Percentiles rank a stretch among this genome's conserved stretches.
Conservation (phyloP, 129 eudicot genomes). For the Oenanthe sinensis region DNA sequence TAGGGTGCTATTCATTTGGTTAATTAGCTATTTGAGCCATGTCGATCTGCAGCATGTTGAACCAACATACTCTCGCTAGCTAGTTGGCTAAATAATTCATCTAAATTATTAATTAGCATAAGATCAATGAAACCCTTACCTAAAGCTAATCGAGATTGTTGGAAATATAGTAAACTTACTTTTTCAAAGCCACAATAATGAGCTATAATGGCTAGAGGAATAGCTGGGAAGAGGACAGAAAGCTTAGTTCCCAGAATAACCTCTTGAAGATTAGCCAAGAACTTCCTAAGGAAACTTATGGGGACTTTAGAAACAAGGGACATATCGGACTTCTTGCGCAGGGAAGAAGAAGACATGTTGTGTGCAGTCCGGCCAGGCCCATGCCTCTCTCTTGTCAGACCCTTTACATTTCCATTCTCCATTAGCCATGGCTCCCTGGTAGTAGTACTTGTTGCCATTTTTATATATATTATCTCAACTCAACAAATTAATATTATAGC, state of each 20-base stretch:
- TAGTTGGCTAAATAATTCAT: no score
- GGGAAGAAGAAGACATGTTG: conserved; percentile 62
- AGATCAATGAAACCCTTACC: no score
- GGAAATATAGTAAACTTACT: conserved; percentile 43
- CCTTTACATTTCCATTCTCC: conserved; percentile 53
- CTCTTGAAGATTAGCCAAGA: conserved; percentile 61
- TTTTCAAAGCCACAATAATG: conserved; percentile 37
- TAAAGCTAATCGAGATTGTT: no score
- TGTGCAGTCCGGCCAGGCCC: conserved; percentile 74
- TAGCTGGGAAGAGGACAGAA: conserved; percentile 50
- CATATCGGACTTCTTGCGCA: conserved; percentile 65
- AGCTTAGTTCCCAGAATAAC: conserved; percentile 83
- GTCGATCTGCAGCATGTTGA: no score
- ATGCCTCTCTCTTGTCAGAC: conserved; percentile 45
- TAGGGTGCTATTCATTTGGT: no score
- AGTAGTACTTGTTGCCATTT: conserved; percentile 37
- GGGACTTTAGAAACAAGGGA: conserved; percentile 41
- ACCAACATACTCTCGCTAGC: no score
- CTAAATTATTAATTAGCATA: no score
- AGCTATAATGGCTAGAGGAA: conserved; percentile 68
- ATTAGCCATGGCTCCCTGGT: conserved; percentile 41
- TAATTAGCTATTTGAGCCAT: no score
- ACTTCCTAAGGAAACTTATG: conserved; percentile 16
- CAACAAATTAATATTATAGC: neutral
- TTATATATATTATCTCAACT: neutral